Evolutionary conservation across 106 monocot species (phyloP), one percentile per base, ranked within the genome.

Genomic region (Chionographis japonica): DNA sequence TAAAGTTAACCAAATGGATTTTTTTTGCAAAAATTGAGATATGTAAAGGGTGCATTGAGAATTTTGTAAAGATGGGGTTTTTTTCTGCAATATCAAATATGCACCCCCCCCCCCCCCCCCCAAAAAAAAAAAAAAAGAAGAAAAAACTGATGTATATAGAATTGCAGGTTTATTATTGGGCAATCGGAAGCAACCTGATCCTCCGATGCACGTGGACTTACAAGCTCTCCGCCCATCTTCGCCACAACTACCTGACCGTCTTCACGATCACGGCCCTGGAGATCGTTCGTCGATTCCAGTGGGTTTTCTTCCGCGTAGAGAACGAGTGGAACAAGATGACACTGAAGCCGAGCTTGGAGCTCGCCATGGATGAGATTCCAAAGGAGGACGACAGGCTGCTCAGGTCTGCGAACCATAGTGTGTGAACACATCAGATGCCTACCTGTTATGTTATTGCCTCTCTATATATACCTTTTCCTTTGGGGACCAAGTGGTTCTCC

Each of bases 281-380:
- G 64, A 89, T 93, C 52, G 64, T 86, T 50, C 73, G 89, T 3
- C 83, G 89, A 15, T 93, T 89, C 63, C 92, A 93, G 55, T 93
- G 92, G 92, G 57, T 91, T 40, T 95, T 95, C 74, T 95, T 95
- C 55, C 71, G 95, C 2, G 86, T 95, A 0, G 95, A 95, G 72
- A 95, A 95, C 38, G 95, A 95, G 64, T 91, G 95, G 91, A 88
- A 88, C 77, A 95, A 95, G 79, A 88, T 91, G 84, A 86, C 78
- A 15, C 41, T 60, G 2, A 92, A 76, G 54, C 58, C 81, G 17
- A 81, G 40, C 63, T 14, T 78, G 13, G 83, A 88, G 49, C 51
- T 88, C 46, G 39, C 73, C 3, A 72, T 75, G 76, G 84, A 81
- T 40, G 91, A 88, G n/a, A 71, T 69, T 14, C 75, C 79, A 3